A percentile compares a stretch with the other conserved stretches of the same genome.
phyloP scores from a whole-genome alignment of 306 rosid species.

The Heteromeles arbutifolia region DNA sequence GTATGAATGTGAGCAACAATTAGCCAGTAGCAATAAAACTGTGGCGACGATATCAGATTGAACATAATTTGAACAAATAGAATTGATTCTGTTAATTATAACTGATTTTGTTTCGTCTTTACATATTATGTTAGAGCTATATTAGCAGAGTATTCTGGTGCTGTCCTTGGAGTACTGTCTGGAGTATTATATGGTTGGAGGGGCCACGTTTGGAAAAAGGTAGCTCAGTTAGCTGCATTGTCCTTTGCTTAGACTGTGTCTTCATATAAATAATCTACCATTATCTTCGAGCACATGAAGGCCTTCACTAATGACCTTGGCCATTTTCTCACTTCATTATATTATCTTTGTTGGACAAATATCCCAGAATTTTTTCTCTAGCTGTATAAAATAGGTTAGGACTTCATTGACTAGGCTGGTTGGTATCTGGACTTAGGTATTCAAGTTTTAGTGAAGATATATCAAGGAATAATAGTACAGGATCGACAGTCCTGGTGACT shows the following conservation, averaged over 20 bases:
- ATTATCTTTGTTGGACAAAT: neutral
- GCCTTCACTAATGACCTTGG: neutral
- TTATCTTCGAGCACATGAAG: neutral
- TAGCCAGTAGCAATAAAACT: neutral
- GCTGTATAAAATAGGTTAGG: neutral
- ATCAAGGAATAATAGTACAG: neutral
- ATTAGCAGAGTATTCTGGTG: constrained; percentile 95
- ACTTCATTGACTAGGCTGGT: neutral
- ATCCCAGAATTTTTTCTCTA: neutral
- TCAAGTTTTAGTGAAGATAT: neutral
- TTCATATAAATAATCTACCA: neutral
- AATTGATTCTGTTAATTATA: neutral
- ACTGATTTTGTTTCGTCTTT: constrained; percentile 14
- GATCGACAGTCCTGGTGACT: neutral
- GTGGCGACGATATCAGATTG: neutral
- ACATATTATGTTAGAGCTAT: constrained; percentile 57
- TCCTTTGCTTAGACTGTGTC: constrained; percentile 2
- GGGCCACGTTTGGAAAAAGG: constrained; percentile 88
- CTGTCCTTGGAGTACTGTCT: constrained; percentile 92
- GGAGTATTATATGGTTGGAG: constrained; percentile 80
- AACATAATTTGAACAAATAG: neutral
- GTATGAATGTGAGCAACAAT: neutral
- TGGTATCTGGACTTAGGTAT: neutral
- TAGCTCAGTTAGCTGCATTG: constrained; percentile 18
- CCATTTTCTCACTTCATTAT: neutral